These are phyloP conservation scores for Carex arenaria DNA, from an alignment of 202 grass and related monocot genomes.

Conservation along the genomic window DNA sequence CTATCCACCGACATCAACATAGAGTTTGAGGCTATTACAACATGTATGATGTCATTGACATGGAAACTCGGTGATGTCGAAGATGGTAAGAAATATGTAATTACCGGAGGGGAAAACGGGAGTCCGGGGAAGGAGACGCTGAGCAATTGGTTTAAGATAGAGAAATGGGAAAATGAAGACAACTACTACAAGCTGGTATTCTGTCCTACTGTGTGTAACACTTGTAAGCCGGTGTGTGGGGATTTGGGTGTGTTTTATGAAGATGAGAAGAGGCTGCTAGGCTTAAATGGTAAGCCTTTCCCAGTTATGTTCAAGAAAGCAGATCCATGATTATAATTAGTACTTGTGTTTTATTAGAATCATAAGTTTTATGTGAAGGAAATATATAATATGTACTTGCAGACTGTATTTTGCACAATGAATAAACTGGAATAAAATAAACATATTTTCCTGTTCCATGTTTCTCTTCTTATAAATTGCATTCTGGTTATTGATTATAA, in stretches of 20 bases:
- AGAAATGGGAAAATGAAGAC: constrained; percentile 23
- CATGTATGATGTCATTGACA: constrained; percentile 52
- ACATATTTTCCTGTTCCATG: too few relatives aligned
- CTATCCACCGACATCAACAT: constrained; percentile 51
- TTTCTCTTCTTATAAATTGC: too few relatives aligned
- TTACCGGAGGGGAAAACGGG: constrained; percentile 14
- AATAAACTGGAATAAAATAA: too few relatives aligned
- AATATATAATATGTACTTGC: background rate
- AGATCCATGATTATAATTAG: background rate
- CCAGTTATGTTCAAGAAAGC: constrained; percentile 56
- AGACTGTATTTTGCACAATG: background rate
- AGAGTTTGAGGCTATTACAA: constrained; percentile 36
- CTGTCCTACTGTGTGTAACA: constrained; percentile 20
- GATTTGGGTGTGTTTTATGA: constrained; percentile 44
- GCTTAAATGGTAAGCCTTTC: constrained; percentile 29
- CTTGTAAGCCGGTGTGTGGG: constrained; percentile 37
- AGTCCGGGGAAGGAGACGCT: constrained; percentile 21
- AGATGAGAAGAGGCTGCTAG: constrained; percentile 25
- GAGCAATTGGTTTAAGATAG: constrained; percentile 62
- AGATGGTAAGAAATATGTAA: constrained; percentile 17
- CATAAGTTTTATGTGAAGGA: background rate
- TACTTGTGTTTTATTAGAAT: background rate
- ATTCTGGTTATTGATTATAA: too few relatives aligned
- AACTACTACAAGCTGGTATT: constrained; percentile 46
- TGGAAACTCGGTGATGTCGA: constrained; percentile 38